Evolutionary conservation across 768 basidiomycete species (phyloP).

Genomic region (Lactarius hengduanensis): DNA sequence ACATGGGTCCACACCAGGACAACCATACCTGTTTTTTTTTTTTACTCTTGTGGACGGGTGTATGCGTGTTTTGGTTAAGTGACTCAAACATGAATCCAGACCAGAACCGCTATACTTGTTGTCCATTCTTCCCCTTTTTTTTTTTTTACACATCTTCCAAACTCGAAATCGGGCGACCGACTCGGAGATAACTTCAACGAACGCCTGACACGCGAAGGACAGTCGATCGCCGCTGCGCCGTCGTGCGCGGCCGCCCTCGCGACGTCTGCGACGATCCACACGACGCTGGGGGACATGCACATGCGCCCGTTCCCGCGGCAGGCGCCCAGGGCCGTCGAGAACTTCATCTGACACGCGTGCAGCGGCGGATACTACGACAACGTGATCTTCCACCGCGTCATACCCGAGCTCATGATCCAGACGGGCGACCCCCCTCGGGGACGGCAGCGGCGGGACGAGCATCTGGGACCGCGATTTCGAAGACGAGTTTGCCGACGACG

Average conservation of each 20-base stretch:
- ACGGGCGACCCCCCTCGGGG: constrained; percentile 93
- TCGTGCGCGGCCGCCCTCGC: too few species aligned
- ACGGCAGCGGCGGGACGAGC: constrained; percentile 88
- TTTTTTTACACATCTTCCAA: too few species aligned
- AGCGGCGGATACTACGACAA: constrained; percentile 91
- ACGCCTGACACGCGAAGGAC: constrained; percentile 91
- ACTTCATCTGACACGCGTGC: constrained; percentile 89
- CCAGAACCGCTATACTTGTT: too few species aligned
- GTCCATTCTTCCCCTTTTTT: too few species aligned
- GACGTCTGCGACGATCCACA: constrained; percentile 96
- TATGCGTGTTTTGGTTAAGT: too few species aligned
- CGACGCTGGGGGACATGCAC: constrained; percentile 73
- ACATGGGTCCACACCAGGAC: too few species aligned
- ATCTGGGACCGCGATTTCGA: constrained; percentile 92
- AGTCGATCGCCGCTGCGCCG: constrained; percentile 64
- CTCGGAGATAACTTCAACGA: constrained; percentile 99
- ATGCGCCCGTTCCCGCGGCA: constrained; percentile 85
- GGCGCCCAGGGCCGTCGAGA: constrained; percentile 95
- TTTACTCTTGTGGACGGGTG: too few species aligned
- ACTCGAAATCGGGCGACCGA: constrained; percentile 70
- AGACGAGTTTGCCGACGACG: constrained; percentile 85
- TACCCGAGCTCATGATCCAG: constrained; percentile 98
- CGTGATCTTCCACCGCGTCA: constrained; percentile 96
- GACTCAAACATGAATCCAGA: too few species aligned
- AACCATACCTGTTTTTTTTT: too few species aligned